These are phyloP conservation scores for Tribonema minus DNA, from an alignment of 108 stramenopile genomes.

Conservation along the genomic window DNA sequence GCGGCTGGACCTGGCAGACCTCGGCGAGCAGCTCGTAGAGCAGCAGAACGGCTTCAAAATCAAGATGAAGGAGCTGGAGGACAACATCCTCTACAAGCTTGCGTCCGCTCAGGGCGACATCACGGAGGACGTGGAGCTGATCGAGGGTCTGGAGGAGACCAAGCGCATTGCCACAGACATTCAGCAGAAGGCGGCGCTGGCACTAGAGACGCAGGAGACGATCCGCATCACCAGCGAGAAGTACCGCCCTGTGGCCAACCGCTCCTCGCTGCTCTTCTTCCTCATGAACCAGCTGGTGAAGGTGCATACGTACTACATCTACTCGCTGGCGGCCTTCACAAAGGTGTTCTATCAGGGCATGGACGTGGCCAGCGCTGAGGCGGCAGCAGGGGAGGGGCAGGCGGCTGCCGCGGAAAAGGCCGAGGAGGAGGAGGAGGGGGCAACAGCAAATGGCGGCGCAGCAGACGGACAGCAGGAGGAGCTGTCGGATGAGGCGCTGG, in stretches of 20 bases:
- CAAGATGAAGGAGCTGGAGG: constrained; percentile 77
- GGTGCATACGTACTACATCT: constrained; percentile 77
- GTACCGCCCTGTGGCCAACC: constrained; percentile 71
- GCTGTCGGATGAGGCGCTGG: constrained; percentile 59
- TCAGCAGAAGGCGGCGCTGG: constrained; percentile 55
- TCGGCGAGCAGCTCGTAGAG: constrained; percentile 60
- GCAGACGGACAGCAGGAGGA: constrained; percentile 22
- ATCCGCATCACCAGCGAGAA: constrained; percentile 66
- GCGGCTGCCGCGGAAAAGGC: neutral
- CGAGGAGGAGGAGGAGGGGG: neutral
- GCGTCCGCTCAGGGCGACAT: constrained; percentile 72
- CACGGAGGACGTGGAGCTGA: constrained; percentile 55
- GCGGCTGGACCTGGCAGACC: constrained; percentile 65
- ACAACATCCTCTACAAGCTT: constrained; percentile 66
- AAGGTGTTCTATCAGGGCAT: constrained; percentile 70
- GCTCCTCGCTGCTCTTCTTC: constrained; percentile 70
- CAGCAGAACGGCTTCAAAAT: constrained; percentile 77
- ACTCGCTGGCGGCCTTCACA: constrained; percentile 71
- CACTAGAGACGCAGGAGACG: constrained; percentile 56
- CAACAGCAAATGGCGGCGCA: neutral
- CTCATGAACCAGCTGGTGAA: constrained; percentile 72
- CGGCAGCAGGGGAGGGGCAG: neutral
- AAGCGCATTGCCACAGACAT: constrained; percentile 71
- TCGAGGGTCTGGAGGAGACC: constrained; percentile 62
- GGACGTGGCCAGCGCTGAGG: constrained; percentile 43